Evolutionary conservation across 208 protist species (phyloP).

Genomic region (Crithidia sp.): DNA sequence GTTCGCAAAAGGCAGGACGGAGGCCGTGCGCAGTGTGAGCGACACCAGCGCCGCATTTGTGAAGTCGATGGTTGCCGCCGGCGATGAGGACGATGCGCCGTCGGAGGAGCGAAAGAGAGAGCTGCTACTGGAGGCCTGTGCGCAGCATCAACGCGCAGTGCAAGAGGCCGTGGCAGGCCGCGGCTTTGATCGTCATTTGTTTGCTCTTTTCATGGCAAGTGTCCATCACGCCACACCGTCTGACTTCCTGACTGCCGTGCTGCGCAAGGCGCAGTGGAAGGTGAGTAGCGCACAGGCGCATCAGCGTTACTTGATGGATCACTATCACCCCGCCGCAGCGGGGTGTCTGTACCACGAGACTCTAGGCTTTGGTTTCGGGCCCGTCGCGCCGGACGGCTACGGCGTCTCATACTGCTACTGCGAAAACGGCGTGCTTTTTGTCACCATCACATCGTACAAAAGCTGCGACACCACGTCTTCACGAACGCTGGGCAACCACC

Average conservation of each 20-base stretch:
- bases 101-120: slow-evolving; percentile 30
- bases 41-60: slow-evolving; percentile 59
- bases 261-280: slow-evolving; percentile 74
- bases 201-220: slow-evolving; percentile 84
- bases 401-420: slow-evolving; percentile 90
- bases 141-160: slow-evolving; percentile 54
- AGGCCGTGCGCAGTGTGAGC: slow-evolving; percentile 78
- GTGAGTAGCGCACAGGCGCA: slow-evolving; percentile 84
- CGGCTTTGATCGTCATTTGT: slow-evolving; percentile 89
- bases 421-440: slow-evolving; percentile 69
- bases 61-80: slow-evolving; percentile 39
- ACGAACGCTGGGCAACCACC: slow-evolving; percentile 39
- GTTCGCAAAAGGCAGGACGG: slow-evolving; percentile 77
- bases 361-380: slow-evolving; percentile 86
- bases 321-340: slow-evolving; percentile 42
- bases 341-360: slow-evolving; percentile 48
- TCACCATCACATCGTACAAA: slow-evolving; percentile 84
- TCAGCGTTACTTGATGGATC: slow-evolving; percentile 60
- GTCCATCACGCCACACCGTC: slow-evolving; percentile 52
- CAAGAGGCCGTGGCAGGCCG: slow-evolving; percentile 72
- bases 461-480: slow-evolving; percentile 48
- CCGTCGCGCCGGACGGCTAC: slow-evolving; percentile 85
- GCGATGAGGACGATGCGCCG: slow-evolving; percentile 17
- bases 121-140: slow-evolving; percentile 63
- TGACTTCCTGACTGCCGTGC: slow-evolving; percentile 62